Conservation (phyloP, 2,329 filamentous ascomycete genomes). For the Aureobasidium musti region DNA sequence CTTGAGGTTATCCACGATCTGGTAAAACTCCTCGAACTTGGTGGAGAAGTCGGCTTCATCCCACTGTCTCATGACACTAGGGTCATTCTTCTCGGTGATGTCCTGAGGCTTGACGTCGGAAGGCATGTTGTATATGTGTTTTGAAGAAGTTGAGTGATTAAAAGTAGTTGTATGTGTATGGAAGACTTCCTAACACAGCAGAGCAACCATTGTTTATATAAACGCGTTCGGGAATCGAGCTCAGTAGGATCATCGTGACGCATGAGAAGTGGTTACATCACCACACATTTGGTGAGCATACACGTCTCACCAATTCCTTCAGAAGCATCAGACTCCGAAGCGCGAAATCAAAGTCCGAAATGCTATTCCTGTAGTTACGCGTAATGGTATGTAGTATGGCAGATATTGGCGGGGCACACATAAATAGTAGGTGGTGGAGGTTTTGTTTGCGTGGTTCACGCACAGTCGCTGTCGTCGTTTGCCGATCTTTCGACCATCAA, state of each 20-base stretch:
- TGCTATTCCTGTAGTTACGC: background rate
- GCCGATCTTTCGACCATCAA: slow-evolving; percentile 13
- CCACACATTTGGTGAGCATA: too few species aligned
- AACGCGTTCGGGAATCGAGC: background rate
- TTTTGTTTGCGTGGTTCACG: background rate
- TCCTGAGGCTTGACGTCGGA: slow-evolving; percentile 46
- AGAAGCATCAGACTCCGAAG: slow-evolving; percentile 11
- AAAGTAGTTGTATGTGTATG: background rate
- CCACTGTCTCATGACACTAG: slow-evolving; percentile 53
- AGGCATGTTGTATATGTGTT: slow-evolving; percentile 47
- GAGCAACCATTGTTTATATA: slow-evolving; percentile 10
- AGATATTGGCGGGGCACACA: background rate
- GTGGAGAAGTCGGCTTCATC: slow-evolving; percentile 49
- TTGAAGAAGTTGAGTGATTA: background rate
- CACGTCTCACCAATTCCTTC: background rate
- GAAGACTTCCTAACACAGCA: background rate
- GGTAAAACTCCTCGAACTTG: slow-evolving; percentile 53
- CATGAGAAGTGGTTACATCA: background rate
- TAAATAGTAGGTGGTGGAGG: background rate
- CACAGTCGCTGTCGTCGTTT: slow-evolving; percentile 3
- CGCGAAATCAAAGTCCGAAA: slow-evolving; percentile 23
- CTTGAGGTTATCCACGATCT: slow-evolving; percentile 50
- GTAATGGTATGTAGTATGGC: background rate
- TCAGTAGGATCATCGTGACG: too few species aligned
- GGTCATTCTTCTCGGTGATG: slow-evolving; percentile 49